Percentiles rank a stretch among this genome's conserved stretches.
Conservation (phyloP, 2,329 filamentous ascomycete species). For the Colletotrichum acutatum region DNA sequence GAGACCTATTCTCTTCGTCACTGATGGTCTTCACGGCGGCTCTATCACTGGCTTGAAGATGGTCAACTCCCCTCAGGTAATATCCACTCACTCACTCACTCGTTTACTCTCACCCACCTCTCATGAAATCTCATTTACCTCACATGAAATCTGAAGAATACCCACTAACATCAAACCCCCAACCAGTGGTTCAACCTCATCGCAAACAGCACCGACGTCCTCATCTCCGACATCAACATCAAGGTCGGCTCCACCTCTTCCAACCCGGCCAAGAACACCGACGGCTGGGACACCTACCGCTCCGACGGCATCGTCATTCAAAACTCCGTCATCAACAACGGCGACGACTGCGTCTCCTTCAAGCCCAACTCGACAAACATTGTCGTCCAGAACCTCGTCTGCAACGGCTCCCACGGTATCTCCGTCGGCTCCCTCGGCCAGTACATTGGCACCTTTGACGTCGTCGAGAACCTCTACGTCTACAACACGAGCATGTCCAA, state of each 20-base stretch:
- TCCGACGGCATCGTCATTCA: slow-evolving; percentile 73
- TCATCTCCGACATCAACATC: slow-evolving; percentile 73
- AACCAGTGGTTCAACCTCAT: slow-evolving; percentile 64
- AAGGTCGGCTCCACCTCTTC: slow-evolving; percentile 62
- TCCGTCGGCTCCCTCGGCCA: slow-evolving; percentile 78
- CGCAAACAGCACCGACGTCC: slow-evolving; percentile 71
- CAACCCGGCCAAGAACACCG: slow-evolving; percentile 72
- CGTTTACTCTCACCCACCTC: neutral
- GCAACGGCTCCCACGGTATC: slow-evolving; percentile 78
- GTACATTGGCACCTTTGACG: slow-evolving; percentile 71
- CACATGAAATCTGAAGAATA: neutral
- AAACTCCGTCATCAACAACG: slow-evolving; percentile 72
- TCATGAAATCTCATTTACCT: slow-evolving; percentile 12
- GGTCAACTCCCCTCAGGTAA: slow-evolving; percentile 61
- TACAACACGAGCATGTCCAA: slow-evolving; percentile 70
- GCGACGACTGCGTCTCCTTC: slow-evolving; percentile 79
- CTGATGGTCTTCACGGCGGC: slow-evolving; percentile 66
- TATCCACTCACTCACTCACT: neutral
- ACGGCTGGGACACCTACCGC: slow-evolving; percentile 74
- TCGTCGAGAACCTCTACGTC: slow-evolving; percentile 76
- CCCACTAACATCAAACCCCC: neutral
- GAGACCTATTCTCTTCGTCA: slow-evolving; percentile 67
- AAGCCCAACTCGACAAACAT: slow-evolving; percentile 79
- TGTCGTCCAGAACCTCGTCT: slow-evolving; percentile 73
- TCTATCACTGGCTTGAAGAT: slow-evolving; percentile 70